Percentiles rank a stretch among this genome's conserved stretches.
Evolutionary conservation across 768 basidiomycete species (phyloP).

Genomic region (Tremella yokohamensis): DNA sequence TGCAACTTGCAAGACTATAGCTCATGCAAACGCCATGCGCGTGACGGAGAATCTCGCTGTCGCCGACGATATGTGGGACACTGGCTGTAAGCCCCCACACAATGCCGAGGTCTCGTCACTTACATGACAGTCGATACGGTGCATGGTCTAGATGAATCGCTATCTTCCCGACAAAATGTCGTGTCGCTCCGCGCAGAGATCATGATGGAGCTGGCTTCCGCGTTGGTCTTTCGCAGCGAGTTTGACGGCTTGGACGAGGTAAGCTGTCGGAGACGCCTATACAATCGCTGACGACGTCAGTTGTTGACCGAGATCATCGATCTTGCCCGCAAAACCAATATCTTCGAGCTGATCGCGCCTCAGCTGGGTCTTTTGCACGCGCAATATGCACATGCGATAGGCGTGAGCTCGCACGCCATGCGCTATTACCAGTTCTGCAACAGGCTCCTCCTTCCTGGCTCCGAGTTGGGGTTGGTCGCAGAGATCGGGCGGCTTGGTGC

Average conservation of each 20-base stretch:
- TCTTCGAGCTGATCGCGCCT: conserved; percentile 22
- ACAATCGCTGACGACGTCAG: conserved; percentile 6
- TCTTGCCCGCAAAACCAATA: conserved; percentile 13
- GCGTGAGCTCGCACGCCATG: conserved; percentile 12
- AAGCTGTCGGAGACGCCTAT: conserved; percentile 2
- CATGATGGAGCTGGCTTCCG: conserved; percentile 31
- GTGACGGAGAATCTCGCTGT: conserved; percentile 18
- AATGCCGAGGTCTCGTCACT: conserved; percentile 8
- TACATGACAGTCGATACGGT: conserved; percentile 14
- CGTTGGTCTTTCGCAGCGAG: conserved; percentile 24
- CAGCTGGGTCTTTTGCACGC: conserved; percentile 37
- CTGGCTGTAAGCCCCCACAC: conserved; percentile 23
- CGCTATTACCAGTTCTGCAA: conserved; percentile 29
- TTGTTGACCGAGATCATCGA: conserved; percentile 8
- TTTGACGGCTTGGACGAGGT: conserved; percentile 22
- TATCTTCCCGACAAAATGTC: conserved; percentile 7
- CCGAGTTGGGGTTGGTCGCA: conserved; percentile 30
- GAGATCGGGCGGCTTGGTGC: conserved; percentile 28
- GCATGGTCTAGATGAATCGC: conserved; percentile 19
- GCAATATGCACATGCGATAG: conserved; percentile 30
- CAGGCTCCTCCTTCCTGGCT: conserved; percentile 13
- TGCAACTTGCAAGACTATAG: conserved; percentile 23
- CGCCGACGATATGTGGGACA: conserved; percentile 40
- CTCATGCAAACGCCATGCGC: conserved; percentile 19
- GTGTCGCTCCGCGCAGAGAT: conserved; percentile 25